Evolutionary conservation across 306 rosid genomes (phyloP), one percentile per base, ranked within the genome.

Genomic region (Amphicarpaea edgeworthii): DNA sequence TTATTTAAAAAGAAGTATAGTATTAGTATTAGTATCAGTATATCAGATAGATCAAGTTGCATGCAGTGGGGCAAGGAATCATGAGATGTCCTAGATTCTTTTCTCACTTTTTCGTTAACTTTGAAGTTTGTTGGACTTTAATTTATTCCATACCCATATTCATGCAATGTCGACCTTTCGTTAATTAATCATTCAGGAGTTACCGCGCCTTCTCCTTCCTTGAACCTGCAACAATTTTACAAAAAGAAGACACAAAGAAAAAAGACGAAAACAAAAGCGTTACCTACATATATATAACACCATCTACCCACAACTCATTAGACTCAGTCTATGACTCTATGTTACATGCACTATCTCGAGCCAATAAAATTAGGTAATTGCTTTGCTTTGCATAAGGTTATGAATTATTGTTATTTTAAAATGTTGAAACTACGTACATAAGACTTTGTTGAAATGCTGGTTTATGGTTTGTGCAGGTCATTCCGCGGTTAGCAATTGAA

Each of bases 11-110:
- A 37, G 41, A 47, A 59, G 58, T 59, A 50, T 32, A 71, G 67
- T 7, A 60, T 9, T 11, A 47, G n/a, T 24, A 40, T 17, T 11
- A 1, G 32, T 5, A 28, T 28, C 4, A 49, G n/a, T 26, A 40
- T 21, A n/a, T 20, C 12, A 37, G 15, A 62, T 19, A 41, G 30
- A 53, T 51, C 14, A 32, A 15, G 5, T 15, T 11, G 70, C 43
- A 41, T n/a, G n/a, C n/a, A n/a, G n/a, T n/a, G 79, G 65, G 83
- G 87, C 76, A 62, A 47, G 87, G 78, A 62, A 47, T 71, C 69
- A 81, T 75, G 76, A 63, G 69, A 38, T 63, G 69, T 41, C 20
- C 23, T 59, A 75, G 51, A 61, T 75, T 75, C 72, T 75, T 62
- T 75, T 34, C 62, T 47, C 41, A 12, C 71, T 34, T 74, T 74